These are phyloP conservation scores for Vigna mungo DNA, from an alignment of 306 rosid genomes.

Conservation along the genomic window DNA sequence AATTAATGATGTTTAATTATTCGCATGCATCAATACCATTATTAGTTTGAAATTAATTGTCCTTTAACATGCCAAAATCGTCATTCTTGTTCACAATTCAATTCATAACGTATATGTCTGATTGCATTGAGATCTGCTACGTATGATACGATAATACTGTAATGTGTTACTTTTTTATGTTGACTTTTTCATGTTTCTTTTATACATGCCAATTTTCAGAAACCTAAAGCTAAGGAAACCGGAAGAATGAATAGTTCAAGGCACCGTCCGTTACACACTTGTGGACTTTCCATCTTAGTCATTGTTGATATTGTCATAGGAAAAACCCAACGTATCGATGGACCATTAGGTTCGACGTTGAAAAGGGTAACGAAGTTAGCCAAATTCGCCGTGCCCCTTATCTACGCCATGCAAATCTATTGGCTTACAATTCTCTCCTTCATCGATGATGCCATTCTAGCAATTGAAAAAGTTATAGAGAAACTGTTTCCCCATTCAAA, in stretches of 20 bases:
- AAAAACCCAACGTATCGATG: conserved; percentile 58
- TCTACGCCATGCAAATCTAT: conserved; percentile 47
- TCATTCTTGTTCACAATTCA: neutral
- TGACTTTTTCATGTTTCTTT: neutral
- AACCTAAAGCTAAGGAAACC: conserved; percentile 34
- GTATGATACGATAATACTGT: neutral
- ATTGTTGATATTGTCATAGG: conserved; percentile 47
- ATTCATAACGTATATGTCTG: neutral
- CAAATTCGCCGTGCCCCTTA: conserved; percentile 51
- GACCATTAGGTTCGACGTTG: conserved; percentile 58
- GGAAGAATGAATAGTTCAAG: conserved; percentile 50
- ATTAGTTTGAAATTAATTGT: conserved; percentile 28
- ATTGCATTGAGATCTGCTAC: conserved; percentile 8
- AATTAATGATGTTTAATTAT: neutral
- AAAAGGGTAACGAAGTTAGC: conserved; percentile 45
- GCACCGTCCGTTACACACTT: conserved; percentile 67
- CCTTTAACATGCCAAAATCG: conserved; percentile 29
- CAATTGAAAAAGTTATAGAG: conserved; percentile 51
- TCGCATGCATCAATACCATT: neutral
- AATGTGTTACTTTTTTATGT: neutral
- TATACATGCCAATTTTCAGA: conserved; percentile 36
- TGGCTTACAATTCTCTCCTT: conserved; percentile 62
- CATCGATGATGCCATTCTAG: conserved; percentile 58
- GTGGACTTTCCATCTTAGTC: conserved; percentile 60
- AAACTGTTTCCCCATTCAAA: conserved; percentile 62